Conservation (phyloP, 2,329 filamentous ascomycete genomes). For the Ophiocordyceps robertsii region DNA sequence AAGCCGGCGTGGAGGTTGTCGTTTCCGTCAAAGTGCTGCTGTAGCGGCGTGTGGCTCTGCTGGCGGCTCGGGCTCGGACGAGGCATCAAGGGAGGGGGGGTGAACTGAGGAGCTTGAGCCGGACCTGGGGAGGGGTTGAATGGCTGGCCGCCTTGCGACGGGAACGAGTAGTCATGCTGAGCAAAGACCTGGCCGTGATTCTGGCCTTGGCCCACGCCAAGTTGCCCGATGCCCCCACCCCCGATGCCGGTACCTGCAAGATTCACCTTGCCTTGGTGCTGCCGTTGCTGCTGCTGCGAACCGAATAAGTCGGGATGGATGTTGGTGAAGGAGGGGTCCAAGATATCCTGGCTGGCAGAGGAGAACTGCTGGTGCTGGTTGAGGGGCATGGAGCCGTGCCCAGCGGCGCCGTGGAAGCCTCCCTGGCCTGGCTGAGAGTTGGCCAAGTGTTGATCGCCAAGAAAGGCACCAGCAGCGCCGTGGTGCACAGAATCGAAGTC, state of each 20-base stretch:
- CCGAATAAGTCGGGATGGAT: constrained; percentile 23
- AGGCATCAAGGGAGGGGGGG: constrained; percentile 18
- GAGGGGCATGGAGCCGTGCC: constrained; percentile 17
- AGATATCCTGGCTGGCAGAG: constrained; percentile 18
- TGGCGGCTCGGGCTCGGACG: constrained; percentile 16
- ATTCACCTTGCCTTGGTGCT: constrained; percentile 12
- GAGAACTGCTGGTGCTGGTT: constrained; percentile 17
- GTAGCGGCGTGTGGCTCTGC: constrained; percentile 19
- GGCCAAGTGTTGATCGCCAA: constrained; percentile 14
- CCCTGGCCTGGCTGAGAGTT: constrained; percentile 14
- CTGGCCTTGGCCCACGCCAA: constrained; percentile 15
- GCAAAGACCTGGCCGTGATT: constrained; percentile 19
- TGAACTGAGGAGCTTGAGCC: constrained; percentile 15
- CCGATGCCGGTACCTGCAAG: constrained; percentile 5
- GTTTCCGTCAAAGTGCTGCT: constrained; percentile 12
- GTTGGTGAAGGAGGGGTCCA: constrained; percentile 22
- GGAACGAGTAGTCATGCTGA: constrained; percentile 19
- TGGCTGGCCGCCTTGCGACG: constrained; percentile 16
- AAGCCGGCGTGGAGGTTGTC: constrained; percentile 16
- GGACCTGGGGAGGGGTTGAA: constrained; percentile 11
- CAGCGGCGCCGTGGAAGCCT: constrained; percentile 13
- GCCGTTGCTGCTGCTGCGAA: constrained; percentile 16
- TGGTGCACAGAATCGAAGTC: constrained; percentile 17
- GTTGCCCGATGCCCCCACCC: constrained; percentile 10
- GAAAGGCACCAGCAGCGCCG: constrained; percentile 16